Evolutionary conservation across 352 stramenopile genomes (phyloP).

Genomic region (Globisporangium yorkense): DNA sequence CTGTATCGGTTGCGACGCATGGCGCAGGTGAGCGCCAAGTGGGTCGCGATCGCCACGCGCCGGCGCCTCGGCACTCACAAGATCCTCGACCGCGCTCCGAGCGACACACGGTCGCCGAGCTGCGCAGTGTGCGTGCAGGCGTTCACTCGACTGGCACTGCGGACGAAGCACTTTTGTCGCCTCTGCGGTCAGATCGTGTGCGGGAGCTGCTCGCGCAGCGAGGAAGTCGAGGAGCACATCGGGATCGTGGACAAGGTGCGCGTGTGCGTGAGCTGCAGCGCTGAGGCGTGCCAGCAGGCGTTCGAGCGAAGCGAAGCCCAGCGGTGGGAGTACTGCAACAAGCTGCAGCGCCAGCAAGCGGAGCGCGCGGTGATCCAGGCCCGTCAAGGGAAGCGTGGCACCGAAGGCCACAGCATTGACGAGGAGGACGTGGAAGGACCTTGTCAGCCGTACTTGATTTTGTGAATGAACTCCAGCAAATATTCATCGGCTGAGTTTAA

Average conservation of each 20-base stretch:
- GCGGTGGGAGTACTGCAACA: no score
- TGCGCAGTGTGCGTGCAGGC: constrained; percentile 9
- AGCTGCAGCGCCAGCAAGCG: neutral
- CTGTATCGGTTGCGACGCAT: constrained; percentile 13
- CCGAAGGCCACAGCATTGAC: neutral
- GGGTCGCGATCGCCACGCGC: constrained; percentile 14
- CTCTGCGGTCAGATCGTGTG: constrained; percentile 35
- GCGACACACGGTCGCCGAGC: neutral
- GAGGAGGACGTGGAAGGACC: neutral
- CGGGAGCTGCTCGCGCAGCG: constrained; percentile 23
- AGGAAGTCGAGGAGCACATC: constrained; percentile 36
- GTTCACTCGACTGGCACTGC: constrained; percentile 10
- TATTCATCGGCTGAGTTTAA: neutral
- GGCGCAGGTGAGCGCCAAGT: constrained; percentile 10
- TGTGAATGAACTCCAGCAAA: neutral
- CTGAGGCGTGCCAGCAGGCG: constrained; percentile 20
- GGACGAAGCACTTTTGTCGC: constrained; percentile 24
- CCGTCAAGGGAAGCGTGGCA: neutral
- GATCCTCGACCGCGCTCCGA: constrained; percentile 7
- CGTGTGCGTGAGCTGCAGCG: constrained; percentile 36
- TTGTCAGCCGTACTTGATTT: constrained; percentile 6
- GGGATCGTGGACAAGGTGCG: constrained; percentile 30
- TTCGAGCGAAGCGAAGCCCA: constrained; percentile 12
- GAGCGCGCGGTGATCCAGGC: neutral
- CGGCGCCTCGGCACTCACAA: constrained; percentile 13